These are phyloP conservation scores for Penicillium silybi DNA, from an alignment of 495 filamentous ascomycete genomes.

Conservation along the genomic window DNA sequence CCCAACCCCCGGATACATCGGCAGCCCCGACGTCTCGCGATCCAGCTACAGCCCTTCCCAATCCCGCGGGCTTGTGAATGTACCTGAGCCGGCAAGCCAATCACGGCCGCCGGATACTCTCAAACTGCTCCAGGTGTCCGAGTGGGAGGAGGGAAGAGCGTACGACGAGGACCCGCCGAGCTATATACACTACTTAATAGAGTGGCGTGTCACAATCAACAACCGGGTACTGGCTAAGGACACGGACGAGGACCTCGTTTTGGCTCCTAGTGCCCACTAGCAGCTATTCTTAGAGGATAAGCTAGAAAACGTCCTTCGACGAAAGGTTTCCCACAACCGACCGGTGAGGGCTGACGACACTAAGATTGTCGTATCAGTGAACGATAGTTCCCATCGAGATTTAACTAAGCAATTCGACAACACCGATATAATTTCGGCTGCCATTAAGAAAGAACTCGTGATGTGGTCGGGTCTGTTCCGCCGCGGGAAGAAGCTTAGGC, in stretches of 20 bases:
- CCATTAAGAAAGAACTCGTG: too few relatives aligned
- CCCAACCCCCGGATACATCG: conserved; percentile 3
- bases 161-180: conserved; percentile 30
- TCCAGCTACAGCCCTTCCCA: conserved; percentile 4
- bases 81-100: neutral
- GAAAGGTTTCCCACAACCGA: neutral
- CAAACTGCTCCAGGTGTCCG: conserved; percentile 2
- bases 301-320: conserved; percentile 4
- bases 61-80: neutral
- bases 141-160: conserved; percentile 18
- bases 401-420: too few relatives aligned
- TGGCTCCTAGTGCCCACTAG: conserved; percentile 25
- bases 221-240: conserved; percentile 23
- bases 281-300: conserved; percentile 7
- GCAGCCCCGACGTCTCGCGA: neutral
- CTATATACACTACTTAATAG: conserved; percentile 36
- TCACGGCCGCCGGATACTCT: neutral
- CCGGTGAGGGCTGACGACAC: too few relatives aligned
- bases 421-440: too few relatives aligned
- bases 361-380: too few relatives aligned
- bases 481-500: too few relatives aligned
- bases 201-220: conserved; percentile 22
- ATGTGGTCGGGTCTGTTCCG: too few relatives aligned
- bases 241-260: conserved; percentile 25
- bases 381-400: too few relatives aligned